Percentiles rank a stretch among this genome's conserved stretches.
Conservation (phyloP, 495 filamentous ascomycete species). For the Xylaria bambusicola region DNA sequence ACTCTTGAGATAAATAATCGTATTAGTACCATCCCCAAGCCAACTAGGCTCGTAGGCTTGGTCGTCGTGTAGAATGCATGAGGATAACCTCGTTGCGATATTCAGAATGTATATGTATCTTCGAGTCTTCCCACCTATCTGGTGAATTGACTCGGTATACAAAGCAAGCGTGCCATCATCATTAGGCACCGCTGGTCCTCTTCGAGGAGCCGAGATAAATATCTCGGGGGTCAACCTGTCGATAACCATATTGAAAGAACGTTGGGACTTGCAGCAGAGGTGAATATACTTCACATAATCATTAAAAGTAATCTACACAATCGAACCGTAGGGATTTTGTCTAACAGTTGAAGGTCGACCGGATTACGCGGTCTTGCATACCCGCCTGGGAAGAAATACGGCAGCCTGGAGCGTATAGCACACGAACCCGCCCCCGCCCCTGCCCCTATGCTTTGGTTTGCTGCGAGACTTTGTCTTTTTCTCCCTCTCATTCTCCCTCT, state of each 20-base stretch:
- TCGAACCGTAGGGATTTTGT: background rate
- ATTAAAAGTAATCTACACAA: background rate
- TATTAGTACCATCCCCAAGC: conserved; percentile 25
- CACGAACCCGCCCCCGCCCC: too few species aligned
- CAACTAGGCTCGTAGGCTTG: conserved; percentile 26
- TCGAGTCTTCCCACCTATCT: conserved; percentile 20
- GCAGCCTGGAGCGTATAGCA: conserved; percentile 5
- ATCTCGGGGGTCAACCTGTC: conserved; percentile 27
- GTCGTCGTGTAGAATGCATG: conserved; percentile 20
- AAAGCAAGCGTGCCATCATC: conserved; percentile 29
- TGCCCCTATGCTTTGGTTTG: too few species aligned
- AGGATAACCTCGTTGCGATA: conserved; percentile 22
- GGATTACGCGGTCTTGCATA: conserved; percentile 12
- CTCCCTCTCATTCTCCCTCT: too few species aligned
- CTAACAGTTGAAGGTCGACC: background rate
- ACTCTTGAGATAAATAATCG: conserved; percentile 22
- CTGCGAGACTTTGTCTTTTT: too few species aligned
- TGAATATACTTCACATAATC: background rate
- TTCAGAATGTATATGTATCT: conserved; percentile 27
- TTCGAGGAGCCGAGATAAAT: conserved; percentile 22
- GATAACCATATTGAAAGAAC: conserved; percentile 19
- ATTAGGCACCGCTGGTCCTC: conserved; percentile 25
- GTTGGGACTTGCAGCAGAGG: background rate
- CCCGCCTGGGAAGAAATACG: background rate
- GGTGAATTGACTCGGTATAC: conserved; percentile 27